Conservation (phyloP, 1,284 basidiomycete genomes). For the Cryptococcus sp. region DNA sequence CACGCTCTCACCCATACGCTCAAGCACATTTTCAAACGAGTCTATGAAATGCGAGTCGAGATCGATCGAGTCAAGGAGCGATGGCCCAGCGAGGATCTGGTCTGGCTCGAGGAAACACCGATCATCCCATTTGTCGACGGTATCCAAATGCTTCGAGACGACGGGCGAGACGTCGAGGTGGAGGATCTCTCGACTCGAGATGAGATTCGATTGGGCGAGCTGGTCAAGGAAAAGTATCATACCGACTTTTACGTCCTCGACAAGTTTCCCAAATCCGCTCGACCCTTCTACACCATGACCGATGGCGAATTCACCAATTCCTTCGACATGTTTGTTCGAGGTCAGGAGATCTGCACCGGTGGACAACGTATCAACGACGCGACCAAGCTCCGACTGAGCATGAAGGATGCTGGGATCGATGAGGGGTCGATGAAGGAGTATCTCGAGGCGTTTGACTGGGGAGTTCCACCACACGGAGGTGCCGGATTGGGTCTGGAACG, state of each 20-base stretch:
- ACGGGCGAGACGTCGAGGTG: slow-evolving; percentile 25
- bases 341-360: slow-evolving; percentile 50
- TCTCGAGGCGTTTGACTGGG: slow-evolving; percentile 50
- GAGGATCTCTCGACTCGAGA: slow-evolving; percentile 50
- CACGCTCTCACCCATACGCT: slow-evolving; percentile 44
- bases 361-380: slow-evolving; percentile 51
- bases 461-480: slow-evolving; percentile 51
- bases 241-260: slow-evolving; percentile 95
- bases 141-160: slow-evolving; percentile 46
- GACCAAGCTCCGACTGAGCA: slow-evolving; percentile 44
- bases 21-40: slow-evolving; percentile 42
- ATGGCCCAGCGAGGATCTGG: slow-evolving; percentile 46
- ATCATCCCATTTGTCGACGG: slow-evolving; percentile 49
- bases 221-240: slow-evolving; percentile 83
- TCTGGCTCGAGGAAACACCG: slow-evolving; percentile 32
- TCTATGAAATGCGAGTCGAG: slow-evolving; percentile 48
- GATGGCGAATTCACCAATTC: slow-evolving; percentile 48
- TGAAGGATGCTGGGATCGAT: slow-evolving; percentile 28
- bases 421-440: slow-evolving; percentile 38
- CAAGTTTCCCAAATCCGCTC: slow-evolving; percentile 83
- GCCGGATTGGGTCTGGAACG: slow-evolving; percentile 50
- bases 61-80: slow-evolving; percentile 49
- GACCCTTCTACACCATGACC: slow-evolving; percentile 84
- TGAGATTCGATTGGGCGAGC: slow-evolving; percentile 79
- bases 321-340: slow-evolving; percentile 54